phyloP scores from a whole-genome alignment of 192 early-diverging fungal species.

The Rhizoclosmatium globosum region DNA sequence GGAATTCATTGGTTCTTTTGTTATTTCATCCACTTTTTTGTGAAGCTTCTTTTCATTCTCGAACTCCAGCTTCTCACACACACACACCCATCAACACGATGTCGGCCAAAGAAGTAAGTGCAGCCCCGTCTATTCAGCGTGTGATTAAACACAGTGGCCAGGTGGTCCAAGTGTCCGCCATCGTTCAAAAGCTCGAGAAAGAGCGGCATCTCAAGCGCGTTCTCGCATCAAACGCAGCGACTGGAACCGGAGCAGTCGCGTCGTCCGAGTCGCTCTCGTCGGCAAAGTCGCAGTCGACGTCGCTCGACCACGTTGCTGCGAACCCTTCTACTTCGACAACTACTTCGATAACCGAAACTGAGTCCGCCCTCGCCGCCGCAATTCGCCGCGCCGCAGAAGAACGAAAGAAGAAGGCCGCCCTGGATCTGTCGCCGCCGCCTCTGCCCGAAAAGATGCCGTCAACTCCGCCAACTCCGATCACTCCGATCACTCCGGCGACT shows the following conservation, averaged over 20 bases:
- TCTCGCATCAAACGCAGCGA: neutral
- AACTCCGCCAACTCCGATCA: neutral
- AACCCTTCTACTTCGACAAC: neutral
- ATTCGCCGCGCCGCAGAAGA: neutral
- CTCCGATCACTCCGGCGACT: neutral
- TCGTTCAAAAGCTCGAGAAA: conserved; percentile 36
- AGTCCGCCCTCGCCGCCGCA: conserved; percentile 10
- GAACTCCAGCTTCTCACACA: too few relatives aligned
- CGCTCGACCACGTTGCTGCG: neutral
- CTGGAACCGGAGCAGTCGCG: neutral
- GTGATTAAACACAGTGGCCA: neutral
- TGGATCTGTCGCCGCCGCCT: neutral
- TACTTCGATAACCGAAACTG: neutral
- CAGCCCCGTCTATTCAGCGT: neutral
- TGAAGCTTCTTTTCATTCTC: too few relatives aligned
- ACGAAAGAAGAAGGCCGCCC: neutral
- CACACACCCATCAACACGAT: neutral
- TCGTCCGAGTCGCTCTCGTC: neutral
- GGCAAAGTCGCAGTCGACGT: neutral
- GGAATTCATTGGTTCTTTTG: too few relatives aligned
- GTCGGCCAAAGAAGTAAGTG: neutral
- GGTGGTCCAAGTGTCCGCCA: conserved; percentile 9
- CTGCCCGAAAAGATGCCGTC: neutral
- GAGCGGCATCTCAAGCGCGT: conserved; percentile 23
- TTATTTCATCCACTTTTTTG: too few relatives aligned